Evolutionary conservation across 305 asterid species (phyloP), one percentile per base, ranked within the genome.

Genomic region (Coffea humblotiana): DNA sequence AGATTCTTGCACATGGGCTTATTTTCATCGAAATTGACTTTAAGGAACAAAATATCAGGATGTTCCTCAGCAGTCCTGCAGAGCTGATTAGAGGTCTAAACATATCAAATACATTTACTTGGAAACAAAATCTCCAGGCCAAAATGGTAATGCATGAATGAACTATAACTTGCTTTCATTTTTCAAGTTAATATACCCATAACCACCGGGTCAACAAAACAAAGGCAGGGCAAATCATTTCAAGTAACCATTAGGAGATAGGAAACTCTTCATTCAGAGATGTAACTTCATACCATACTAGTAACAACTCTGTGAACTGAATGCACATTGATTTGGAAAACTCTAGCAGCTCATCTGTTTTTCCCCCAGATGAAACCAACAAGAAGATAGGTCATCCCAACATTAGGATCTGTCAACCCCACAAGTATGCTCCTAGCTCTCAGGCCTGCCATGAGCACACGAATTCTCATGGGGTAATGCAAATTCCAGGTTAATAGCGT

Each of bases 11-110:
- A 93, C 98, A 93, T 90, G 71, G 94, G 90, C 84, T 95, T 95
- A 85, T 93, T 95, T 82, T 90, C 93, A 77, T 95, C 99, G 65
- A 95, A 95, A 82, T 95, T 93, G 69, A 93, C 97, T 89, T 95
- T 93, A 79, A 95, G 86, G 89, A 93, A 93, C 86, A 91, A 11
- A 76, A 95, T 93, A 73, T 93, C 97, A 0, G 90, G 90, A 87
- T 89, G 92, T 81, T 95, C 96, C 82, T 58, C 79, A 2, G 93
- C 98, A 76, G 90, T 93, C 87, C 90, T 93, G 91, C 99, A 93
- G 58, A 95, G 90, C 99, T 95, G 88, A 81, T 76, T 54, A 82
- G 67, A 69, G 75, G 25, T 14, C 78, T 37, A 77, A 71, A 52
- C 51, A 51, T 48, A 58, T 76, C 35, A 80, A 76, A 78, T 65